Conservation (phyloP, 371 early-diverging fungal genomes). For the Mucor circinelloides region DNA sequence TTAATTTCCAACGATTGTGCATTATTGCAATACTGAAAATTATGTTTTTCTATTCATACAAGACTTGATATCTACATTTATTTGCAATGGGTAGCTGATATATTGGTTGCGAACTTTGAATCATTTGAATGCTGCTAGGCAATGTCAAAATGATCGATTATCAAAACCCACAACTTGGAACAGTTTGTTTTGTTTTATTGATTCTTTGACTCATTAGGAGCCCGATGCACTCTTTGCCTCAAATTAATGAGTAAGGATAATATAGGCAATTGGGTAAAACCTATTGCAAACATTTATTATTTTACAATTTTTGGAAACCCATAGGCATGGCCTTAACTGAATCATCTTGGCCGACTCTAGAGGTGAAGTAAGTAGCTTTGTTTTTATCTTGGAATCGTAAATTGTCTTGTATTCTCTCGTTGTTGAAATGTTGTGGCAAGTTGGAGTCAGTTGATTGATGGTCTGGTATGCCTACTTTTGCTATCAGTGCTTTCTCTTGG, state of each 20-base stretch:
- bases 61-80: background rate
- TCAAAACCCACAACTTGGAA: background rate
- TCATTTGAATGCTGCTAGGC: background rate
- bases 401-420: background rate
- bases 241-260: constrained; percentile 58
- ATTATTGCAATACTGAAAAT: background rate
- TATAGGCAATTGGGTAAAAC: constrained; percentile 53
- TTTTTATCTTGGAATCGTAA: background rate
- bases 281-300: constrained; percentile 33
- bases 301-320: constrained; percentile 37
- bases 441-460: background rate
- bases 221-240: constrained; percentile 37
- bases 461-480: constrained; percentile 12
- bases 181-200: background rate
- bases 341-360: constrained; percentile 28
- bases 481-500: background rate
- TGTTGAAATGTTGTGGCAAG: background rate
- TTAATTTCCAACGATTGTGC: background rate
- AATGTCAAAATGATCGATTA: background rate
- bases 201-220: background rate
- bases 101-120: background rate
- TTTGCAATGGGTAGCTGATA: background rate
- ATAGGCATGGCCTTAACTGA: constrained; percentile 44
- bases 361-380: background rate
- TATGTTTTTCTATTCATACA: background rate